Evolutionary conservation across 768 basidiomycete genomes (phyloP), one percentile per base, ranked within the genome.

Genomic region (Pulveroboletus sp.): DNA sequence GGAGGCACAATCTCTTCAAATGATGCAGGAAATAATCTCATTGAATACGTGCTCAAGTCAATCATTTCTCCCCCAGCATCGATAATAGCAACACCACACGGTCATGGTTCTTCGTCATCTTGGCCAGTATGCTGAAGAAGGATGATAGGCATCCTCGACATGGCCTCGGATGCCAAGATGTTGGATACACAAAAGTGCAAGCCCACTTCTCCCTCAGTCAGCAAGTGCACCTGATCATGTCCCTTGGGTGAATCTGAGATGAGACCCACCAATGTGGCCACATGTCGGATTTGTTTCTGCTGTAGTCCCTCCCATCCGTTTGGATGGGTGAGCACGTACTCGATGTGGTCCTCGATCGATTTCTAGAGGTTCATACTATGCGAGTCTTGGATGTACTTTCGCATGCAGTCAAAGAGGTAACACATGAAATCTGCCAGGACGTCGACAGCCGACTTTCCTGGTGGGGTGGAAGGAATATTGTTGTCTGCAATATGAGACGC

Each of bases 61-160:
- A 72, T 61, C 5, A 70, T 75, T 4, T 70, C 69, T 19, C 76
- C 75, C 10, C 80, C 80, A 8, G 76, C 77, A 55, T 82, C 80
- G 10, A 80, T 71, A 14, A 81, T 58, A 16, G 78, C 68, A 6
- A 79, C 62, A 1, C 70, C 69, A 24, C 63, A 56, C 2, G 67
- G 67, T 58, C 59, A 13, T 54, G 51, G n/a, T n/a, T n/a, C n/a
- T n/a, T n/a, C n/a, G n/a, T n/a, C n/a, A n/a, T n/a, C n/a, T n/a
- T n/a, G n/a, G 21, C 56, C 62, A 9, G 39, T 13, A 5, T 40
- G 39, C 31, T 58, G 69, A 57, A 52, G 33, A 36, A 48, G 34
- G 17, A 54, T 4, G n/a, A 54, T 58, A 7, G 62, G 50, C 27
- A 53, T 53, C 36, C 27, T 57, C 8, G 52, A 54, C 37, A 63